These are phyloP conservation scores for Schizothecium vesticola DNA, from an alignment of 495 filamentous ascomycete species.

Conservation along the genomic window DNA sequence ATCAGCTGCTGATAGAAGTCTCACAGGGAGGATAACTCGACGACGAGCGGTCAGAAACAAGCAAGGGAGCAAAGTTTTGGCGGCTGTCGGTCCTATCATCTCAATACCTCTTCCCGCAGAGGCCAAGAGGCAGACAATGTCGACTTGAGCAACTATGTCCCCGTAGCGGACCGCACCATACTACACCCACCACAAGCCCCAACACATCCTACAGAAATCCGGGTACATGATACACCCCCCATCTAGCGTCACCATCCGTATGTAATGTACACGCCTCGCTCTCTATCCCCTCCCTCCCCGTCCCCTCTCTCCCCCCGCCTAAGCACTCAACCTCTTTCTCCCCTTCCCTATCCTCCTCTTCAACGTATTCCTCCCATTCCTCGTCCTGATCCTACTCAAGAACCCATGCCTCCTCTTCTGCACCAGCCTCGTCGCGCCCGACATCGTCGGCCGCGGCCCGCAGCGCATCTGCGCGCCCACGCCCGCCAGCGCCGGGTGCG, in stretches of 20 bases:
- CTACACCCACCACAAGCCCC: too few relatives aligned
- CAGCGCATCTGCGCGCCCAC: slow-evolving; percentile 36
- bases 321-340: slow-evolving; percentile 31
- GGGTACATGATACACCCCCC: not conserved
- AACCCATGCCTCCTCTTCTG: slow-evolving; percentile 46
- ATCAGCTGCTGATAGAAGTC: too few relatives aligned
- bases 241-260: not conserved
- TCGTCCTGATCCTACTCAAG: slow-evolving; percentile 34
- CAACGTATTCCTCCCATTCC: slow-evolving; percentile 37
- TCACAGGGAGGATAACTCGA: too few relatives aligned
- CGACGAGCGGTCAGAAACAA: too few relatives aligned
- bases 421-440: slow-evolving; percentile 36
- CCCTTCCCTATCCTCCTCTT: slow-evolving; percentile 36
- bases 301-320: not conserved
- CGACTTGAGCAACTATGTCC: too few relatives aligned
- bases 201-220: not conserved
- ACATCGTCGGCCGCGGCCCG: slow-evolving; percentile 43
- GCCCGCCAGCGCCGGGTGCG: slow-evolving; percentile 36
- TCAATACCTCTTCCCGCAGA: too few relatives aligned
- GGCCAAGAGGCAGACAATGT: too few relatives aligned
- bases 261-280: not conserved
- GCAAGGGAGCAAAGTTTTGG: too few relatives aligned
- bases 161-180: too few relatives aligned
- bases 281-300: not conserved
- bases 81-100: too few relatives aligned